Percentiles rank a stretch among this genome's conserved stretches.
phyloP scores from a whole-genome alignment of 2,329 filamentous ascomycete species.

The Verticillium zaregamsianum region DNA sequence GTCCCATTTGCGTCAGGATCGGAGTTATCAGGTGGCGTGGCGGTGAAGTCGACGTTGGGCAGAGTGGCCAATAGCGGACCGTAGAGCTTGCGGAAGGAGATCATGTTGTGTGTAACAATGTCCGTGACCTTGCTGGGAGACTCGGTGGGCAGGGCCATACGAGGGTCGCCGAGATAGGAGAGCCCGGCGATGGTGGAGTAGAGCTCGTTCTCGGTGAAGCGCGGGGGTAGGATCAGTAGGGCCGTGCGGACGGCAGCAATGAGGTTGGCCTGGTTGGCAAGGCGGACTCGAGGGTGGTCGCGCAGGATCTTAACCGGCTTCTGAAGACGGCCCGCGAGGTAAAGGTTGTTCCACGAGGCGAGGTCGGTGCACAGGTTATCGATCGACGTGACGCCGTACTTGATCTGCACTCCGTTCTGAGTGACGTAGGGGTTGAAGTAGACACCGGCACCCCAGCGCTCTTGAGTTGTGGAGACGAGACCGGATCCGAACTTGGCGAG shows the following conservation, averaged over 20 bases:
- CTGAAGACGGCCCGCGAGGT: conserved; percentile 91
- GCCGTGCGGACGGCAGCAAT: conserved; percentile 88
- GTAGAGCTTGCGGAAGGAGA: conserved; percentile 89
- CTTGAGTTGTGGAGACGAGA: conserved; percentile 79
- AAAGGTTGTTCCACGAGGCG: conserved; percentile 87
- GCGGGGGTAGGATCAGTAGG: conserved; percentile 75
- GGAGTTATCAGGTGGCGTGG: conserved; percentile 45
- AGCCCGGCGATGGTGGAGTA: conserved; percentile 90
- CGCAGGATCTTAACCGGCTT: conserved; percentile 97
- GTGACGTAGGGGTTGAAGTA: conserved; percentile 98
- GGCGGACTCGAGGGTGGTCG: conserved; percentile 85
- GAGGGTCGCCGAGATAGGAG: conserved; percentile 93
- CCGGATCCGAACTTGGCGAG: conserved; percentile 81
- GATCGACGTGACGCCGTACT: conserved; percentile 95
- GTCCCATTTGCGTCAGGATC: conserved; percentile 47
- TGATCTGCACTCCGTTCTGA: conserved; percentile 92
- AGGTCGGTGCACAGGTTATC: conserved; percentile 85
- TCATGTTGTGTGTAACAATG: conserved; percentile 87
- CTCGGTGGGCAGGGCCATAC: conserved; percentile 87
- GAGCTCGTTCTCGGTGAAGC: conserved; percentile 81
- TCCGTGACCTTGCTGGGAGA: conserved; percentile 90
- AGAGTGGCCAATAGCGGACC: conserved; percentile 83
- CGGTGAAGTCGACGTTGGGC: conserved; percentile 79
- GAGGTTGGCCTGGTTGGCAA: conserved; percentile 94
- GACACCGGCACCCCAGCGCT: conserved; percentile 84